Evolutionary conservation across 352 stramenopile species (phyloP).

Genomic region (Globisporangium cylindrosporum): DNA sequence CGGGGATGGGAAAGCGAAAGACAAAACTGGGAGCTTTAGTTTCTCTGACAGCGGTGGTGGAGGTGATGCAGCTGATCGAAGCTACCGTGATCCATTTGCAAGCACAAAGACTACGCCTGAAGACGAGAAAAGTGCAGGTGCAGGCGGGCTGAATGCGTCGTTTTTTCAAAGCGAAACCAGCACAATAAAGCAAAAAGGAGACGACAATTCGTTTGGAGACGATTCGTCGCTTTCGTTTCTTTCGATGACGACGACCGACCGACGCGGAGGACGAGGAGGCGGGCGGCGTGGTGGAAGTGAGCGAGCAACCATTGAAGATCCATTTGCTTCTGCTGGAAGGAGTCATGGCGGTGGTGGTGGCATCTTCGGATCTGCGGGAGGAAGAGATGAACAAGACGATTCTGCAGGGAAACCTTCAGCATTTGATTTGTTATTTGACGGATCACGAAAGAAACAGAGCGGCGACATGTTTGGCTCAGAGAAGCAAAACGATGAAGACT

Average conservation of each 20-base stretch:
- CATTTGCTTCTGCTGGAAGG: slow-evolving; percentile 12
- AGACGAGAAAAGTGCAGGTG: slow-evolving; percentile 9
- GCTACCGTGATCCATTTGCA: slow-evolving; percentile 12
- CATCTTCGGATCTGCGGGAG: not conserved
- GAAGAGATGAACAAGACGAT: not conserved
- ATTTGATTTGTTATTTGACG: slow-evolving; percentile 32
- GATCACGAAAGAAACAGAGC: not conserved
- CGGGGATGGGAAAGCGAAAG: not conserved
- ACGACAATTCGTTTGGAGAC: slow-evolving; percentile 1
- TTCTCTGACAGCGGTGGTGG: not conserved
- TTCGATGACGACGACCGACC: slow-evolving; percentile 23
- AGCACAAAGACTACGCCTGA: not conserved
- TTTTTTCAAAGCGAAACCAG: slow-evolving; percentile 32
- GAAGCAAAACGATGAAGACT: not conserved
- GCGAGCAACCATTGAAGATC: slow-evolving; percentile 6
- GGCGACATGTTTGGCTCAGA: not conserved
- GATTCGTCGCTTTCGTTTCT: slow-evolving; percentile 25
- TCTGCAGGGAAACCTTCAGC: not conserved
- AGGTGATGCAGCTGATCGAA: not conserved
- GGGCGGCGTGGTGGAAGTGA: slow-evolving; percentile 6
- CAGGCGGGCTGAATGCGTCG: slow-evolving; percentile 21
- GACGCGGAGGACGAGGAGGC: slow-evolving; percentile 18
- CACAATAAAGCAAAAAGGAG: not conserved
- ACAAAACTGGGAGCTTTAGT: not conserved
- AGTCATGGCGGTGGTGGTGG: not conserved